Base-by-base conservation (phyloP, 306 rosid species). In the Trifolium pratense region DNA sequence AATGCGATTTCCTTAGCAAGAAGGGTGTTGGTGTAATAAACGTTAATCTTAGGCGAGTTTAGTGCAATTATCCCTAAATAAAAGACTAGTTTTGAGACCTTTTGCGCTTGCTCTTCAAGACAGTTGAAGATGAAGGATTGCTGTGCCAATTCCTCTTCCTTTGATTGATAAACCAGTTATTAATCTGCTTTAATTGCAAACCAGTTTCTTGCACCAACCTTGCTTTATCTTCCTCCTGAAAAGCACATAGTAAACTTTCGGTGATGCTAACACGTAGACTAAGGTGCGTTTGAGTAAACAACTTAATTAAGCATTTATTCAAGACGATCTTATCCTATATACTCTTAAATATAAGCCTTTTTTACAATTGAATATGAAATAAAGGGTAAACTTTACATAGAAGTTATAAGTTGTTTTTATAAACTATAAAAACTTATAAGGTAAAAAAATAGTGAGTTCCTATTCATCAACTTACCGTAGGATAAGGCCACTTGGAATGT, bases 401-500 rank as follows among this genome's bases (percentile, higher is more conserved):
- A 13, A 43, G 51, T 13, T 43, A 46, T 46, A 46, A 5, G 7
- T 15, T 46, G 18, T 15, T 46, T 46, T 4, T 15, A 14, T 46
- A 46, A 46, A 15, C 8, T 46, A 46, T 26, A 26, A 26, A 21
- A 26, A 26, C 31, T 26, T 26, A 26, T 3, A 26, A 26, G 31
- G 31, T 3, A 26, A 26, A 26, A 26, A 3, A 26, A 26, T 26
- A 13, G 8, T 46, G 15, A 14, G 39, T 66, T 78, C 34, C 51
- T 60, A 21, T 25, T 46, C 12, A 60, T 69, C 68, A 45, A 84
- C 91, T 82, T 85, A 93, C 98, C 1, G 98, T 93, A 46, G 98
- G 98, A 82, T 93, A 93, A 49, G 97, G 98, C 98, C 98, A 93
- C 74, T 93, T 90, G 17, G 96, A 83, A 82, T 93, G 98, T 64